Base-by-base conservation (phyloP, 2,329 filamentous ascomycete species). In the Ophiostoma sp. region DNA sequence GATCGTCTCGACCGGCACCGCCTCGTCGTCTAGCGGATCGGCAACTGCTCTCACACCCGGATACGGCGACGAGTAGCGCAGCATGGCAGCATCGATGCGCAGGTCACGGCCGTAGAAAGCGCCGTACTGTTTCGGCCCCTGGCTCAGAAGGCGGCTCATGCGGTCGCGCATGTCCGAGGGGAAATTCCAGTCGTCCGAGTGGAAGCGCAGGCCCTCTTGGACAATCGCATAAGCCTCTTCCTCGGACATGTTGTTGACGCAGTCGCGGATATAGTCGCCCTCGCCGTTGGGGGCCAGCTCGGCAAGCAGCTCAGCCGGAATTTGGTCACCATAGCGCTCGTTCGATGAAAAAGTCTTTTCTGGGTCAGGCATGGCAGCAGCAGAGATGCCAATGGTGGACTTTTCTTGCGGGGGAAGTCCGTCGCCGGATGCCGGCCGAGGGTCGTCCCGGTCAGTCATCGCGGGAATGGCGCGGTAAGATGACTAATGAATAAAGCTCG, bases 1-100 rank as follows among this genome's bases (percentile, higher is more conserved):
- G 70, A 89, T 80, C 3, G 87, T 89, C 76, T 88, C 89, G 74
- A 83, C 83, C 20, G 87, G 85, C 31, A 89, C 80, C 74, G 89
- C 64, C 44, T 69, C 67, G 31, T 71, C 71, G 60, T 72, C 79
- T 77, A 76, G 67, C 35, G 70, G 70, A 69, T 69, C 67, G n/a
- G 70, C 69, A 31, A 62, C 66, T 35, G 66, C 69, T 75, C 81
- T 74, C 77, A 88, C 86, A 79, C 90, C 87, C 44, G 87, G 86
- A 75, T 90, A 90, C 2, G 88, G 88, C 66, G 87, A 90, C 31
- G 60, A 64, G 33, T 64, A 64, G 60, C 60, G 60, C 17, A 64
- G 60, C 60, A 81, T 75, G 69, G 76, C 77, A 69, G 80, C 80
- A 67, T 82, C 80, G 67, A 81, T 76, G 48, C 79, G 75, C 69